Evolutionary conservation across 345 rosid genomes (phyloP), one percentile per base, ranked within the genome.

Genomic region (Chamaenerion angustifolium): DNA sequence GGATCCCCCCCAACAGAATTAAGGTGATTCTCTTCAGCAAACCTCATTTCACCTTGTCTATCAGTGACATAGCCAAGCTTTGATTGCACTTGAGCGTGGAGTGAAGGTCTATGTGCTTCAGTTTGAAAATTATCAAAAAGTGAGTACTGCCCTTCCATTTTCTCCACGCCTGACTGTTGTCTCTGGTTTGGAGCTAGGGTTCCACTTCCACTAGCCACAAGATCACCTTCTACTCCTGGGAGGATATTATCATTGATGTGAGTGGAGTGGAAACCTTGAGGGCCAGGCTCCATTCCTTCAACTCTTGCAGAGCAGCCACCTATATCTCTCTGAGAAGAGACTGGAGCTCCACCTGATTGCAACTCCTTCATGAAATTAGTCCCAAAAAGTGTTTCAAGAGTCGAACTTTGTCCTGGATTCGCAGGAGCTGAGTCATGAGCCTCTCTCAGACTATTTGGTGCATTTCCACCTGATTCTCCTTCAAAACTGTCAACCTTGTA

Each of bases 331-430:
- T 64, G 80, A 10, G 63, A 55, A 51, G 88, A 65, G 53, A 66
- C 66, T 10, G 86, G 76, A 62, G 73, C 76, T 65, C 94, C 88
- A 46, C 74, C 72, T n/a, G 95, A 74, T 52, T 92, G 87, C 57
- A 92, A 74, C 66, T 87, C 95, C 64, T 72, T 80, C 98, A 92
- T 92, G 67, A 92, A 84, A 64, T 93, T 90, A 57, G 84, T 71
- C 43, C 98, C 98, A 59, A 92, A 92, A 54, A 92, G 90, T 62
- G 88, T 64, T 72, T 84, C 98, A 35, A 92, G 96, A 56, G 98
- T 87, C 71, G 80, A 64, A 52, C 67, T 64, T 70, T 82, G 80
- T 52, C 75, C 78, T 15, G 64, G 42, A 58, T 54, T 49, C 16
- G 64, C 42, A 53, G 42, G 51, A 48, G 60, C 64, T 59, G 62